These are phyloP conservation scores for Didymella sp. DNA, from an alignment of 2,329 filamentous ascomycete species.

Conservation along the genomic window DNA sequence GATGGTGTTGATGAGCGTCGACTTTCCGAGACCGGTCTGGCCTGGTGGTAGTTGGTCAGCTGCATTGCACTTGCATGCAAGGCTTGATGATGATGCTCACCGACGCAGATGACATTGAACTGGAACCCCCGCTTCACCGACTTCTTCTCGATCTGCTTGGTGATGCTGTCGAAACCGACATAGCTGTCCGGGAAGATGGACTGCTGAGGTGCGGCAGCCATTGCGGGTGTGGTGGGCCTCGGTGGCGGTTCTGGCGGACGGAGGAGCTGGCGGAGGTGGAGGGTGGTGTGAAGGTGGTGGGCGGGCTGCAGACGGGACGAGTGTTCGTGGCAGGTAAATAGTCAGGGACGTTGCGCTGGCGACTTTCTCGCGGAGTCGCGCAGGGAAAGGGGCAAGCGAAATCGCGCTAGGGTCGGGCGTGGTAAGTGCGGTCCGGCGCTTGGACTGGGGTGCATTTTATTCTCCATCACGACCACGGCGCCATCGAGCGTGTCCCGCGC, in stretches of 20 bases:
- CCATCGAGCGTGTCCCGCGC: slow-evolving; percentile 17
- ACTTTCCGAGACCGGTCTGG: slow-evolving; percentile 98
- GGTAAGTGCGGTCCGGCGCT: slow-evolving; percentile 39
- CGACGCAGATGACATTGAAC: slow-evolving; percentile 99
- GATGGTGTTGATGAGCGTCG: slow-evolving; percentile 99
- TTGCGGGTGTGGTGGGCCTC: slow-evolving; percentile 50
- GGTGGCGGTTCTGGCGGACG: slow-evolving; percentile 21
- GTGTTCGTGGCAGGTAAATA: slow-evolving; percentile 38
- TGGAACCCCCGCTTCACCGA: slow-evolving; percentile 99
- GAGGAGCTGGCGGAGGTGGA: slow-evolving; percentile 24
- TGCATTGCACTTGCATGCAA: not conserved
- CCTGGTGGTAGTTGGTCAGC: slow-evolving; percentile 63
- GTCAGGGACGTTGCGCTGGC: slow-evolving; percentile 44
- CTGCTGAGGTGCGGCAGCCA: slow-evolving; percentile 69
- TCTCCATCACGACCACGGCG: slow-evolving; percentile 39
- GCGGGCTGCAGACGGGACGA: slow-evolving; percentile 23
- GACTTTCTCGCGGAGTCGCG: slow-evolving; percentile 48
- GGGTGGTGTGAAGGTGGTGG: slow-evolving; percentile 21
- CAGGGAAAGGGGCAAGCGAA: slow-evolving; percentile 53
- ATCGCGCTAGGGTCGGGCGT: slow-evolving; percentile 36
- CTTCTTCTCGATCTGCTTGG: slow-evolving; percentile 99
- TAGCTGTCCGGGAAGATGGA: slow-evolving; percentile 90
- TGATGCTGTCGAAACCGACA: slow-evolving; percentile 99
- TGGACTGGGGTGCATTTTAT: slow-evolving; percentile 37
- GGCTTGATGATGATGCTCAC: slow-evolving; percentile 64